Evolutionary conservation across 192 early-diverging fungal species (phyloP).

Genomic region (Helicostylum pulchrum): DNA sequence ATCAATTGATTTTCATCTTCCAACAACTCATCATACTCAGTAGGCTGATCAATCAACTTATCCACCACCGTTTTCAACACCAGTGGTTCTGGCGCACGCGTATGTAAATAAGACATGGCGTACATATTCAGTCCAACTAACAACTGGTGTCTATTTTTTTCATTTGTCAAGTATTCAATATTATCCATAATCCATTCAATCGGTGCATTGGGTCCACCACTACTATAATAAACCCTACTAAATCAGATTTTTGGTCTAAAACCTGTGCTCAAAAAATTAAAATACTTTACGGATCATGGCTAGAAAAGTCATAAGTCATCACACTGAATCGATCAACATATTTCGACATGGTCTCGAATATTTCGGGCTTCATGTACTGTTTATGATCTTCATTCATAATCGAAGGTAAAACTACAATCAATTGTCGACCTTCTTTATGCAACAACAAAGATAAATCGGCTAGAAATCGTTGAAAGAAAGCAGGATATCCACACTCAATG

Average conservation of each 20-base stretch:
- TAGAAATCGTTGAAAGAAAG: conserved; percentile 23
- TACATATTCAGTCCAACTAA: conserved; percentile 39
- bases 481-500: conserved; percentile 27
- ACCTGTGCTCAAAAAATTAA: too few relatives aligned
- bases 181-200: conserved; percentile 45
- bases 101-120: conserved; percentile 23
- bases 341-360: conserved; percentile 18
- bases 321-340: conserved; percentile 36
- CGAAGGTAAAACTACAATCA: conserved; percentile 34
- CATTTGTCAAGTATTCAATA: conserved; percentile 27
- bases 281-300: conserved; percentile 11
- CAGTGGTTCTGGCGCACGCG: conserved; percentile 14
- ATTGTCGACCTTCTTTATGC: conserved; percentile 16
- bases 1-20: not conserved
- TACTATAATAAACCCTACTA: conserved; percentile 17
- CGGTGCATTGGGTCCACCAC: conserved; percentile 31
- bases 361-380: conserved; percentile 15
- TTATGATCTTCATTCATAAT: conserved; percentile 18
- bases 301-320: conserved; percentile 43
- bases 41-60: not conserved
- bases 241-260: conserved; percentile 1
- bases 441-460: conserved; percentile 6
- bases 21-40: not conserved
- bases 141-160: conserved; percentile 29
- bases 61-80: conserved; percentile 20